Evolutionary conservation across 2,329 filamentous ascomycete genomes (phyloP).

Genomic region (Penicillium sp.): DNA sequence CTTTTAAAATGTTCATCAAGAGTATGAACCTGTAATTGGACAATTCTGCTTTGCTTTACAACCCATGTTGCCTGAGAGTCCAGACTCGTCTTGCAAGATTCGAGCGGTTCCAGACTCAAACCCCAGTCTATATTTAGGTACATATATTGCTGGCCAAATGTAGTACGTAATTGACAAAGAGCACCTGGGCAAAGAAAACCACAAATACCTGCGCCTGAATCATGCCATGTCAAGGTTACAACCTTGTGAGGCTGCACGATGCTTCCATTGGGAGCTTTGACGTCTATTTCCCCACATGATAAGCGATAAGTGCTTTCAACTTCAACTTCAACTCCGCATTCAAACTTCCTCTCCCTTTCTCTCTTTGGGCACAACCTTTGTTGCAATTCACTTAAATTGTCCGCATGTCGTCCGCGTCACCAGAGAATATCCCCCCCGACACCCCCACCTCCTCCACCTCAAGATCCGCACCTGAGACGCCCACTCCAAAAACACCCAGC

Average conservation of each 20-base stretch:
- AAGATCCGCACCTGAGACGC: slow-evolving; percentile 25
- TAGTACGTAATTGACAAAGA: no score
- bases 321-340: slow-evolving; percentile 6
- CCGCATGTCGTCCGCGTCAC: slow-evolving; percentile 27
- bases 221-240: background rate
- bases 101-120: no score
- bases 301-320: slow-evolving; percentile 20
- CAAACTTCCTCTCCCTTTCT: background rate
- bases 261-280: background rate
- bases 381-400: slow-evolving; percentile 13
- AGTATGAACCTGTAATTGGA: no score
- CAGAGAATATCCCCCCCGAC: slow-evolving; percentile 17
- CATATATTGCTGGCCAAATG: no score
- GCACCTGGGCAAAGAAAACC: no score
- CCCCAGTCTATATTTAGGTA: no score
- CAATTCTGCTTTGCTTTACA: background rate
- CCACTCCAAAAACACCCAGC: slow-evolving; percentile 22
- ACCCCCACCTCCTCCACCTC: slow-evolving; percentile 20
- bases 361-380: background rate
- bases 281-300: slow-evolving; percentile 17
- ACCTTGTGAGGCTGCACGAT: background rate
- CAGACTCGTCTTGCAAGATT: background rate
- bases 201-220: background rate
- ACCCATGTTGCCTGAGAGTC: background rate
- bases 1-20: no score